Percentiles rank a stretch among this genome's conserved stretches.
Conservation (phyloP, 345 rosid species). For the Gossypium stocksii region DNA sequence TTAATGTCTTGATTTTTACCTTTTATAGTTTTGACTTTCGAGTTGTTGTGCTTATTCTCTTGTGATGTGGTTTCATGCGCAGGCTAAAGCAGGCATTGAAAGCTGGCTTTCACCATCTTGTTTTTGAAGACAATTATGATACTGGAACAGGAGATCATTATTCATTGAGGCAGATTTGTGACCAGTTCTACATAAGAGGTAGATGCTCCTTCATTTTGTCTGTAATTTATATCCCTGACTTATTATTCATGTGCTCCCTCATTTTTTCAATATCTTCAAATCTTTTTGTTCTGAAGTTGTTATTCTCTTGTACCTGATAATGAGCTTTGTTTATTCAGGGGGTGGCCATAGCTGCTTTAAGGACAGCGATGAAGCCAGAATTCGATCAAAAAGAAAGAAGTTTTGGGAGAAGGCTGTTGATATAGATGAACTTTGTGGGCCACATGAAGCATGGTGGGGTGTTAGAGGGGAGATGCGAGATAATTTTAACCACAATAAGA, state of each 20-base stretch:
- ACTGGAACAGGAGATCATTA: slow-evolving; percentile 99
- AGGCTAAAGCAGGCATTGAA: slow-evolving; percentile 80
- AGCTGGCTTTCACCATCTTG: slow-evolving; percentile 82
- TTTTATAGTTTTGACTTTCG: background rate
- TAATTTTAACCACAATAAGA: slow-evolving; percentile 78
- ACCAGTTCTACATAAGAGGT: slow-evolving; percentile 87
- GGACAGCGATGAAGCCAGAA: slow-evolving; percentile 88
- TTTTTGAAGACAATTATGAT: slow-evolving; percentile 97
- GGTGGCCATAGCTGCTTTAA: slow-evolving; percentile 97
- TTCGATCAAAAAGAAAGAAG: slow-evolving; percentile 56
- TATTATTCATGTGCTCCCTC: background rate
- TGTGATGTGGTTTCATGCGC: slow-evolving; percentile 20
- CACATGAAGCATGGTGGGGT: slow-evolving; percentile 95
- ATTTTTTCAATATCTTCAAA: background rate
- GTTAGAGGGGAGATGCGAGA: slow-evolving; percentile 89
- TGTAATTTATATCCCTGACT: background rate
- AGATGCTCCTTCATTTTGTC: background rate
- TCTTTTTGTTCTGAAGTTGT: background rate
- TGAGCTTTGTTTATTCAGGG: slow-evolving; percentile 39
- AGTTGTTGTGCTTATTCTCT: slow-evolving; percentile 8
- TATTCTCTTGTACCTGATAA: background rate
- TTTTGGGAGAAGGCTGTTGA: no score
- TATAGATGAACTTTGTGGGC: slow-evolving; percentile 62
- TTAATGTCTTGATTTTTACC: background rate
- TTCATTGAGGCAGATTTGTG: slow-evolving; percentile 95